Base-by-base conservation (phyloP, 306 rosid species). In the Myrica gale region DNA sequence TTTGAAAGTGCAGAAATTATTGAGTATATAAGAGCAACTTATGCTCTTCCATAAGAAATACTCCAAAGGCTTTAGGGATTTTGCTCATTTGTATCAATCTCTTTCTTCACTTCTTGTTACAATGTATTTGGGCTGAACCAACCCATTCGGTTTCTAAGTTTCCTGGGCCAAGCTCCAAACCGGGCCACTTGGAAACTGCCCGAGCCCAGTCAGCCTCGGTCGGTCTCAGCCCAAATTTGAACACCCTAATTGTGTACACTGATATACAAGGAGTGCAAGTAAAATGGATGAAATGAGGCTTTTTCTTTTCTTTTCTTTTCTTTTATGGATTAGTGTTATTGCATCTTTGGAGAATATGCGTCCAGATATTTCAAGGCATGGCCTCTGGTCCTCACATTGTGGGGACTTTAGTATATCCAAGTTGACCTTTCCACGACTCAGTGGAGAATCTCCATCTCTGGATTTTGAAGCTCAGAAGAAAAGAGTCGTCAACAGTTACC, bases 1-100 rank as follows among this genome's bases (percentile, higher is more conserved):
- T 96, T 87, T 73, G 99, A 96, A 80, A 96, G 99, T 85, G 98
- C 98, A 43, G 99, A 96, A 52, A 92, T 96, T 73, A 73, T 86
- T 41, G 98, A 96, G 63, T 96, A 96, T 84, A 80, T 96, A 50
- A 84, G 54, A 84, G 90, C 96, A 74, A 96, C 96, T 11, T 96
- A 96, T 69, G 93, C 97, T 74, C 91, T 87, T 77, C 69, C 78
- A 53, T 81, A 69, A 81, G 77, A 10, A 50, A 78, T 66, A 32
- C 32, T 44, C 61, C 3, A 52, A 75, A 73, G 74, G 51, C 63
- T 74, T 53, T 51, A 5, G 47, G 75, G 81, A 71, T 76, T 42
- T 52, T 39, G 54, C 3, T 66, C 52, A 39, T 16, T 46, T 16
- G 6, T 48, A 11, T 13, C 48, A n/a, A 65, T 66, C 44, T 37